Evolutionary conservation across 1,284 basidiomycete species (phyloP), one percentile per base, ranked within the genome.

Genomic region (Microbotryomycetes sp.): DNA sequence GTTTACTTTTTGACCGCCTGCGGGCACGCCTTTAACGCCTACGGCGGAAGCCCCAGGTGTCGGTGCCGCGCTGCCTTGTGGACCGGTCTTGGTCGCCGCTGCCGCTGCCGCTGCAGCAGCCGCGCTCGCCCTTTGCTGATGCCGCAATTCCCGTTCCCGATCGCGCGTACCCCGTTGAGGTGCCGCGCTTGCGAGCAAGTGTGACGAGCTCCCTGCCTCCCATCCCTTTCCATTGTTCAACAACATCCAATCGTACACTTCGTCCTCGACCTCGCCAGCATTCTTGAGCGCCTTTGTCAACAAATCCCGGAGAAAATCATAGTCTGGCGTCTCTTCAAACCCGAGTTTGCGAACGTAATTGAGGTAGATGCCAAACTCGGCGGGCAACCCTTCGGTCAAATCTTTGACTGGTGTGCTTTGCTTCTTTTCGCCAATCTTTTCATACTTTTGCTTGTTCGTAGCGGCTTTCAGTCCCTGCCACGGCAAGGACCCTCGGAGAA

Each of bases 401-500:
- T 96, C 91, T 76, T 91, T 91, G 76, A 96, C 94, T 13, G 89
- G 87, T 21, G 92, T 96, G 52, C 87, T 89, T 80, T 96, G 91
- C 81, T 97, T 97, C 85, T 97, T 97, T 80, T 97, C 92, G 64
- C 91, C 91, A 75, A 97, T 97, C 81, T 94, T 96, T 79, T 97
- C 92, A 78, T 96, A 97, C 81, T 96, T 96, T 79, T 94, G 91
- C 81, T 96, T 96, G 80, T 96, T 94, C 62, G 91, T 96, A 23
- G 91, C 91, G 27, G 71, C 92, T 78, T 94, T 96, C 69, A 97
- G 83, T 56, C 92, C 92, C 75, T 97, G 92, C 92, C 91, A 97
- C 28, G 92, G 92, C 53, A 96, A 76, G 64, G 89, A 75, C 31
- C 92, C 92, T 57, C 92, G 84, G 53, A 96, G 77, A 78, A 97